Evolutionary conservation across 352 stramenopile species (phyloP).

Genomic region (Phytophthora fragariae): DNA sequence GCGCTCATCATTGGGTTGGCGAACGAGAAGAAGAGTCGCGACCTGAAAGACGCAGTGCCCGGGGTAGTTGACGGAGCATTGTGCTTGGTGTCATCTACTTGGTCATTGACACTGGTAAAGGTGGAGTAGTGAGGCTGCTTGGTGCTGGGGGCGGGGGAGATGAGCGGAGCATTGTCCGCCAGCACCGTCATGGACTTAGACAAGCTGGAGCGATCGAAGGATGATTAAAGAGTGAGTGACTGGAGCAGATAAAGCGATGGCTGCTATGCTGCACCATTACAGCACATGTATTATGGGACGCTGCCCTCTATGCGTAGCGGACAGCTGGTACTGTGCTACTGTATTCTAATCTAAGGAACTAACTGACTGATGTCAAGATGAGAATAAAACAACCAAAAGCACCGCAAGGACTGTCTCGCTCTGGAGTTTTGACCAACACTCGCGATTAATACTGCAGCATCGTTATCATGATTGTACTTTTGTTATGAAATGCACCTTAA

Average conservation of each 20-base stretch:
- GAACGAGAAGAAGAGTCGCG: conserved; percentile 55
- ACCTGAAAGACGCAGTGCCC: conserved; percentile 23
- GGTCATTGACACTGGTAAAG: conserved; percentile 17
- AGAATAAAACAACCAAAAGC: background rate
- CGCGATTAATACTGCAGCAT: background rate
- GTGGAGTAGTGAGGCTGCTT: conserved; percentile 28
- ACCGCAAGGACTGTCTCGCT: background rate
- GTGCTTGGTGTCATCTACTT: conserved; percentile 17
- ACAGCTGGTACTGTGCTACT: background rate
- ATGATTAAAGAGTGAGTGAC: background rate
- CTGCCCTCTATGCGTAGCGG: background rate
- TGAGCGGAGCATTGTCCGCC: background rate
- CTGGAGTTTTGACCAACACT: background rate
- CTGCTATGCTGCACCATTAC: background rate
- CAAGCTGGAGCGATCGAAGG: background rate
- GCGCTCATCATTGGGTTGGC: conserved; percentile 47
- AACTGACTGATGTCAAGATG: background rate
- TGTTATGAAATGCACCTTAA: background rate
- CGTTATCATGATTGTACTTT: too few relatives aligned
- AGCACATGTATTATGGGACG: background rate
- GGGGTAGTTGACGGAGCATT: conserved; percentile 9
- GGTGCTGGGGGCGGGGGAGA: conserved; percentile 19
- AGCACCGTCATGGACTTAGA: background rate
- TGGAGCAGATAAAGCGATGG: background rate
- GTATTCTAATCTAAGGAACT: too few relatives aligned